These are phyloP conservation scores for Actinomortierella wolfii DNA, from an alignment of 371 early-diverging fungal species.

Conservation along the genomic window DNA sequence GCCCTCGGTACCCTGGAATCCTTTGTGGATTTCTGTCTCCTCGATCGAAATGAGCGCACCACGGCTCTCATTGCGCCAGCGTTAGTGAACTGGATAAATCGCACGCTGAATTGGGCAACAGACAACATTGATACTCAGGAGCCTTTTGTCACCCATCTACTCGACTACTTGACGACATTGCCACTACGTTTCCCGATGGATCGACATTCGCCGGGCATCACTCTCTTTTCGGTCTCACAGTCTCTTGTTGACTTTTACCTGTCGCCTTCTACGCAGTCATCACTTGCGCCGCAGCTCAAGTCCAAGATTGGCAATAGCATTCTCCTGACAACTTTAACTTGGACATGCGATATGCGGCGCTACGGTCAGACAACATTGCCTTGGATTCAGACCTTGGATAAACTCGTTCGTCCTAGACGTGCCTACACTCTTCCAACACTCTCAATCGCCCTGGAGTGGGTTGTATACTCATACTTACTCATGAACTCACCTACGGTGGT, in stretches of 20 bases:
- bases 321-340: slow-evolving; percentile 17
- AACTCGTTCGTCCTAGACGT: slow-evolving; percentile 16
- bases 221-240: slow-evolving; percentile 20
- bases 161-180: slow-evolving; percentile 31
- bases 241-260: slow-evolving; percentile 33
- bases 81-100: slow-evolving; percentile 22
- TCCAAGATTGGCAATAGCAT: slow-evolving; percentile 16
- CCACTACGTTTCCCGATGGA: slow-evolving; percentile 28
- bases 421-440: slow-evolving; percentile 20
- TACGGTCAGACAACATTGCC: slow-evolving; percentile 21
- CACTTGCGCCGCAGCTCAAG: slow-evolving; percentile 19
- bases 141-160: slow-evolving; percentile 20
- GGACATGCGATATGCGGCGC: slow-evolving; percentile 37
- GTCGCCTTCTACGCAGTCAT: slow-evolving; percentile 19
- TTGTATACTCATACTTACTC: slow-evolving; percentile 48
- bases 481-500: slow-evolving; percentile 53
- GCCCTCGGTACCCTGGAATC: slow-evolving; percentile 24
- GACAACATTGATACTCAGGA: slow-evolving; percentile 4
- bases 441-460: slow-evolving; percentile 47
- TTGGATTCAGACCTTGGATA: slow-evolving; percentile 16
- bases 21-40: slow-evolving; percentile 33
- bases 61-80: slow-evolving; percentile 16
- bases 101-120: slow-evolving; percentile 26
- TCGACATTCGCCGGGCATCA: slow-evolving; percentile 14
- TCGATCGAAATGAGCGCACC: slow-evolving; percentile 25